Conservation (phyloP, 2,329 filamentous ascomycete species). For the Ascocoryne sarcoides region DNA sequence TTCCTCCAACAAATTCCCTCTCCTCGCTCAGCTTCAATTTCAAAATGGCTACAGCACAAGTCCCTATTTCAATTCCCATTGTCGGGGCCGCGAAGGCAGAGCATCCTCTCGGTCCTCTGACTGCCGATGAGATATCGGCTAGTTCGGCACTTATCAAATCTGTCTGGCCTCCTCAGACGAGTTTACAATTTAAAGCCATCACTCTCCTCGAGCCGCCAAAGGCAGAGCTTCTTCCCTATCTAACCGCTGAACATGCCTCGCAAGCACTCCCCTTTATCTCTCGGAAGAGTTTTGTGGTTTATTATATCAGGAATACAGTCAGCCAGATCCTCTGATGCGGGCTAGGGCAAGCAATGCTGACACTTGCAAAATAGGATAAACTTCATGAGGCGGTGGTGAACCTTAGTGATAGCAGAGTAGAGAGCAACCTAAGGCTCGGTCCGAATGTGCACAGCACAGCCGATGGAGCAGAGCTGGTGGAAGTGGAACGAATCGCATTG, state of each 20-base stretch:
- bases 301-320: slow-evolving; percentile 52
- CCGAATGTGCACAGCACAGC: slow-evolving; percentile 49
- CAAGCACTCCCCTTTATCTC: slow-evolving; percentile 34
- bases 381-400: slow-evolving; percentile 52
- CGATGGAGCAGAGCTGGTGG: slow-evolving; percentile 51
- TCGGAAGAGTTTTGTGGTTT: slow-evolving; percentile 45
- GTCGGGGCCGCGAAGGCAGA: too few species aligned
- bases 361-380: slow-evolving; percentile 40
- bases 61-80: slow-evolving; percentile 18
- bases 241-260: slow-evolving; percentile 39
- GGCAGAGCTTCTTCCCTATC: slow-evolving; percentile 40
- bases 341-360: not conserved
- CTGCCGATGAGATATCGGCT: slow-evolving; percentile 45
- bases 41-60: slow-evolving; percentile 21
- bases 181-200: slow-evolving; percentile 53
- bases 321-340: slow-evolving; percentile 18
- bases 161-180: slow-evolving; percentile 45
- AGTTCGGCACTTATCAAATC: slow-evolving; percentile 40
- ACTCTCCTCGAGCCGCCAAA: slow-evolving; percentile 52
- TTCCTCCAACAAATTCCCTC: not conserved
- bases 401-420: slow-evolving; percentile 40
- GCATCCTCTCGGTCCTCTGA: slow-evolving; percentile 53
- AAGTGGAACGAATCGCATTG: slow-evolving; percentile 46
- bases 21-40: too few species aligned
- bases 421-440: slow-evolving; percentile 50